Conservation (phyloP, 495 filamentous ascomycete species). For the Haplographium delicatum region DNA sequence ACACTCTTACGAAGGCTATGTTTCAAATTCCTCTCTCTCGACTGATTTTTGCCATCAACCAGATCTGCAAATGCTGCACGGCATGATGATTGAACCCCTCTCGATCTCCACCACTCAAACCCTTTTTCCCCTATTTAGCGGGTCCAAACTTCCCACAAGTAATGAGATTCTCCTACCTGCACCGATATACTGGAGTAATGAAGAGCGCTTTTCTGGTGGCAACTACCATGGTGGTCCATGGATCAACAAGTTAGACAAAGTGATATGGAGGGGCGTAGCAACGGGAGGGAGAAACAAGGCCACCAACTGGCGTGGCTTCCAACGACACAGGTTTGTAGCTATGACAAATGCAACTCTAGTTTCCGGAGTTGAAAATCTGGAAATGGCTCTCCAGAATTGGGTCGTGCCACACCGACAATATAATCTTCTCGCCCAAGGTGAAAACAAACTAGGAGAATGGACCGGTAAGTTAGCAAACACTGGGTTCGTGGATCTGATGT, state of each 20-base stretch:
- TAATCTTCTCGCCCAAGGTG: slow-evolving; percentile 23
- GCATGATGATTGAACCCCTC: slow-evolving; percentile 64
- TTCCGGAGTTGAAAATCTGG: slow-evolving; percentile 32
- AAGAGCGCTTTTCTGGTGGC: slow-evolving; percentile 61
- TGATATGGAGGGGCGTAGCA: slow-evolving; percentile 68
- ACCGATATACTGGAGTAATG: slow-evolving; percentile 69
- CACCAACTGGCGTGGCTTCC: slow-evolving; percentile 64
- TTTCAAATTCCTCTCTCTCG: slow-evolving; percentile 61
- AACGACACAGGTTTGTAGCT: slow-evolving; percentile 66
- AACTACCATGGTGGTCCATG: slow-evolving; percentile 45
- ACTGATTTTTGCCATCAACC: slow-evolving; percentile 61
- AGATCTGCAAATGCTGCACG: slow-evolving; percentile 54
- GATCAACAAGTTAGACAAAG: slow-evolving; percentile 46
- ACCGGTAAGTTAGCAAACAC: slow-evolving; percentile 38
- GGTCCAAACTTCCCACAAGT: slow-evolving; percentile 70
- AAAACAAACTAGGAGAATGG: slow-evolving; percentile 31
- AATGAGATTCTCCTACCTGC: slow-evolving; percentile 78
- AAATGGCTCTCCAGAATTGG: slow-evolving; percentile 32
- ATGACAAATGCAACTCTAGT: slow-evolving; percentile 64
- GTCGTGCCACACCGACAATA: slow-evolving; percentile 33
- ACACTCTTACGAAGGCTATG: slow-evolving; percentile 50
- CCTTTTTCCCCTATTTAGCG: slow-evolving; percentile 68
- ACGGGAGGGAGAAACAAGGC: slow-evolving; percentile 59
- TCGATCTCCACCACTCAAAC: slow-evolving; percentile 47
- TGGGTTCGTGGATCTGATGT: slow-evolving; percentile 44